Evolutionary conservation across 148 eudicot genomes (phyloP).

Genomic region (Rhododendron mucronatum): DNA sequence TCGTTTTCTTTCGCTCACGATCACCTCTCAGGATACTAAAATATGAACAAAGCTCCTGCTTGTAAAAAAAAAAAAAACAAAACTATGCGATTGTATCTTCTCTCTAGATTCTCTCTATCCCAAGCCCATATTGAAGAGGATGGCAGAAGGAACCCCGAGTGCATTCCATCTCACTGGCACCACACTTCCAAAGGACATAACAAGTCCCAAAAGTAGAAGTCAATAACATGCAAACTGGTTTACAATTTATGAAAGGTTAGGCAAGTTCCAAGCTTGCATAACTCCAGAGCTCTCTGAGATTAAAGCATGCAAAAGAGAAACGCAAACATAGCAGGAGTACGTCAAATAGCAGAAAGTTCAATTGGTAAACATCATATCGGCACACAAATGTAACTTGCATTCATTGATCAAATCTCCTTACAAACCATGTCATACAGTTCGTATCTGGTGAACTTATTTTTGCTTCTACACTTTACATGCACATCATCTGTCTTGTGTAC

Average conservation of each 20-base stretch:
- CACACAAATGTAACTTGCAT: neutral
- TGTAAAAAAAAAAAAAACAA: neutral
- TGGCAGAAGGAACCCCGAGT: neutral
- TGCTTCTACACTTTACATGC: neutral
- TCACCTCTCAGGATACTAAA: no score
- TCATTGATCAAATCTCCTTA: neutral
- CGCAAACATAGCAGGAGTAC: neutral
- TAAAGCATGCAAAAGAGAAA: neutral
- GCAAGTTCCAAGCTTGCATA: neutral
- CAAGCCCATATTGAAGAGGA: neutral
- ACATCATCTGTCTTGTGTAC: neutral
- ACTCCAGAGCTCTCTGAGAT: neutral
- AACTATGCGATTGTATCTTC: no score
- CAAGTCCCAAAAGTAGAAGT: neutral
- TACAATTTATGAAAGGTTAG: neutral
- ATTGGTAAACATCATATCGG: neutral
- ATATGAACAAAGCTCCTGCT: neutral
- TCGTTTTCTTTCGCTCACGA: neutral
- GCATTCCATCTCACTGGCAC: neutral
- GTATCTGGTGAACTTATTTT: neutral
- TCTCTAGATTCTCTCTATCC: neutral
- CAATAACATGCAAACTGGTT: neutral
- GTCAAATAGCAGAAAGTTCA: neutral
- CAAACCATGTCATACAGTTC: neutral
- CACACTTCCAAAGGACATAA: neutral